Percentiles rank a stretch among this genome's conserved stretches.
Conservation (phyloP, 1,284 basidiomycete species). For the Apiotrichum gracile region DNA sequence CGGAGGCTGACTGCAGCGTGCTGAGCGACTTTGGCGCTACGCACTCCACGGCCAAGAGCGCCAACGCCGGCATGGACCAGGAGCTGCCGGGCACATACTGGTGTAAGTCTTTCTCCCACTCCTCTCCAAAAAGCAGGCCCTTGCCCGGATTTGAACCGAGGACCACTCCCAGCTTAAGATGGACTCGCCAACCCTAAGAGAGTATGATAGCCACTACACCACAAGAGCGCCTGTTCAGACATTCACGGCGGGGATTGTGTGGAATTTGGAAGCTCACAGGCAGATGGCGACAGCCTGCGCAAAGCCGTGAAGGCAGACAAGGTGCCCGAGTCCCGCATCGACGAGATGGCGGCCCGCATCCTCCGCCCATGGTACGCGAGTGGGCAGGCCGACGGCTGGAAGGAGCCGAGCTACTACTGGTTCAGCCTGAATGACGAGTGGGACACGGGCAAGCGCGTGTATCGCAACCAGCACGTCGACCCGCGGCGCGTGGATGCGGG, state of each 20-base stretch:
- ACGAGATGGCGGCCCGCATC: constrained; percentile 50
- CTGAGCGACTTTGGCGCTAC: constrained; percentile 40
- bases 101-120: constrained; percentile 28
- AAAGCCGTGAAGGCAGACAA: constrained; percentile 63
- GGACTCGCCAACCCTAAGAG: too few relatives aligned
- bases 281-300: constrained; percentile 52
- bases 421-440: constrained; percentile 40
- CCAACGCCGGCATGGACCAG: constrained; percentile 50
- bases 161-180: too few relatives aligned
- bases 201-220: too few relatives aligned
- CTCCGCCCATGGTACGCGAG: constrained; percentile 59
- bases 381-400: constrained; percentile 57
- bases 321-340: constrained; percentile 56
- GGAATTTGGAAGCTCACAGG: too few relatives aligned
- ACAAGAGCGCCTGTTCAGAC: too few relatives aligned
- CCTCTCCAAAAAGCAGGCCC: too few relatives aligned
- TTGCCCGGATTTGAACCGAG: too few relatives aligned
- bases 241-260: too few relatives aligned
- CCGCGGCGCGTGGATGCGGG: constrained; percentile 24
- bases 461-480: constrained; percentile 34
- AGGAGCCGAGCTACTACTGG: constrained; percentile 47
- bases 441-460: constrained; percentile 21
- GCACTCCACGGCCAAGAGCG: constrained; percentile 43
- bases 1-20: not conserved
- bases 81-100: constrained; percentile 46